Conservation (phyloP, 2,329 filamentous ascomycete species). For the Apiospora koreana region DNA sequence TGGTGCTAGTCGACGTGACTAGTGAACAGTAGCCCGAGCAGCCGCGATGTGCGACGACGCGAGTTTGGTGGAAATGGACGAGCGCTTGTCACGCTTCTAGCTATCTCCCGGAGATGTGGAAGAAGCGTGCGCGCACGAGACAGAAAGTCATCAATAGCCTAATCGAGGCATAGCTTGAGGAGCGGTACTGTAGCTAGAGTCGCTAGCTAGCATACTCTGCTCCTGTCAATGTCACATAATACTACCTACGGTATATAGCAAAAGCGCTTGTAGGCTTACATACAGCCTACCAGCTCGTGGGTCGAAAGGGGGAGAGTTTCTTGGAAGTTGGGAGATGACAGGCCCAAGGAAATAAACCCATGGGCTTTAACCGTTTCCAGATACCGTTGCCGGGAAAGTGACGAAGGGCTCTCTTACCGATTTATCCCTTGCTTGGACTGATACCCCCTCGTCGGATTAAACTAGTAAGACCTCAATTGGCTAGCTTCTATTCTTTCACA, state of each 20-base stretch:
- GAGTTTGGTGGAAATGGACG: background rate
- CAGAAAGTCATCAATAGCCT: background rate
- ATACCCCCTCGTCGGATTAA: too few relatives aligned
- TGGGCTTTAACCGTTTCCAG: background rate
- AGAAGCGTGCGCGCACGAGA: background rate
- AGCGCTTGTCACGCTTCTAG: constrained; percentile 6
- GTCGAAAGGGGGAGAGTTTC: background rate
- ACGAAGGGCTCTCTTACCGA: background rate
- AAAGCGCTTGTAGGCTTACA: background rate
- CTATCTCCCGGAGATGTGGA: background rate
- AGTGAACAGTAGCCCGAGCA: background rate
- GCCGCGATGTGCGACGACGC: background rate
- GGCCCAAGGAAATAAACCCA: background rate
- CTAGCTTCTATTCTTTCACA: too few relatives aligned
- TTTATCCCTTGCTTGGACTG: background rate
- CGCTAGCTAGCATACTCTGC: background rate
- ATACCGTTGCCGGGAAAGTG: background rate
- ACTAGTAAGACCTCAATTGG: too few relatives aligned
- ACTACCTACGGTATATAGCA: background rate
- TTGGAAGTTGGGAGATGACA: background rate
- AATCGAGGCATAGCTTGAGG: background rate
- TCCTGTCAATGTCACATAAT: background rate
- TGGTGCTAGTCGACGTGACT: background rate
- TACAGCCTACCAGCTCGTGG: background rate
- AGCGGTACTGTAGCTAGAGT: background rate